These are phyloP conservation scores for Clarkia xantiana DNA, from an alignment of 345 rosid species.

Conservation along the genomic window DNA sequence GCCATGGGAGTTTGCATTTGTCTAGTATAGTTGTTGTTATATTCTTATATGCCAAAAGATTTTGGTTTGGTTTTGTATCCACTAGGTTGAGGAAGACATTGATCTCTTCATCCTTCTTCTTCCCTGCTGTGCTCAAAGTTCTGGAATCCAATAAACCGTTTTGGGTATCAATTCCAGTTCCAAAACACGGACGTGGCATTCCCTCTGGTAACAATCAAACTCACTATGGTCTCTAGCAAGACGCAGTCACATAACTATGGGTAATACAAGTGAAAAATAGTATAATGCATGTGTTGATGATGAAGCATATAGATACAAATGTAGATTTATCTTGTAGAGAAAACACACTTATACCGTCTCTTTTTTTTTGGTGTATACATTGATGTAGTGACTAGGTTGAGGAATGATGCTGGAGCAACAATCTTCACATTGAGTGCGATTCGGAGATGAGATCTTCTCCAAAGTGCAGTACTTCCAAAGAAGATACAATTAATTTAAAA, in stretches of 20 bases:
- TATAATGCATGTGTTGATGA: too few species aligned
- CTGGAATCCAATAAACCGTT: constrained; percentile 44
- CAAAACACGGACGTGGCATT: constrained; percentile 40
- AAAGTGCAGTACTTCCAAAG: constrained; percentile 20
- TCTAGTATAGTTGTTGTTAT: neutral
- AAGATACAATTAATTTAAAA: neutral
- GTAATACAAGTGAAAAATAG: too few species aligned
- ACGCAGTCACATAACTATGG: too few species aligned
- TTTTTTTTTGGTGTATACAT: neutral
- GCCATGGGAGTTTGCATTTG: too few species aligned
- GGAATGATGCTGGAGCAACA: constrained; percentile 41
- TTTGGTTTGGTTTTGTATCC: neutral
- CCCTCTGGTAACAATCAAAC: constrained; percentile 32
- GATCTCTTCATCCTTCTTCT: constrained; percentile 49
- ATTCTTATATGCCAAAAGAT: neutral
- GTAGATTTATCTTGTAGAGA: too few species aligned
- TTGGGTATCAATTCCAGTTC: constrained; percentile 47
- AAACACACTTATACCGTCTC: too few species aligned
- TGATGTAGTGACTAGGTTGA: constrained; percentile 47
- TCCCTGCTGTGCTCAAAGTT: constrained; percentile 49
- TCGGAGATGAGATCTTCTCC: constrained; percentile 27
- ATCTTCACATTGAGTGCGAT: constrained; percentile 25
- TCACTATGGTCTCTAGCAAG: too few species aligned
- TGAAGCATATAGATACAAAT: too few species aligned
- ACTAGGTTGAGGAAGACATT: constrained; percentile 40